Percentiles rank a stretch among this genome's conserved stretches.
phyloP scores from a whole-genome alignment of 2,329 filamentous ascomycete species.

The Thelonectria blattea region DNA sequence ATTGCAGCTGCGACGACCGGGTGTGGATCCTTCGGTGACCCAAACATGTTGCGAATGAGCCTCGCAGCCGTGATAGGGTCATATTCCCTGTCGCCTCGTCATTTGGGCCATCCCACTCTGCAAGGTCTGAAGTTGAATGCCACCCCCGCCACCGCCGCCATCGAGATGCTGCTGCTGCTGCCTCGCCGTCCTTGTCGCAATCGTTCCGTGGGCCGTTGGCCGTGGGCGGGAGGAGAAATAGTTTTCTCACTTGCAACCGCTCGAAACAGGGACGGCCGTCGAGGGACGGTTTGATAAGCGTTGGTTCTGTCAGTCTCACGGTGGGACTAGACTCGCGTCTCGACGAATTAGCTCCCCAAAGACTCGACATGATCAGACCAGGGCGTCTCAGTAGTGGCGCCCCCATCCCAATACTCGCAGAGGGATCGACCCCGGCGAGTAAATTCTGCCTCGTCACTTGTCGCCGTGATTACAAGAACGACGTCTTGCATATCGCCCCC shows the following conservation, averaged over 20 bases:
- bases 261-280: neutral
- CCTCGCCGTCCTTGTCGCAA: neutral
- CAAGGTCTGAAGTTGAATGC: constrained; percentile 3
- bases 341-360: neutral
- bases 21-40: neutral
- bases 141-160: neutral
- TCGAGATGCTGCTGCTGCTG: constrained; percentile 1
- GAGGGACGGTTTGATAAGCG: neutral
- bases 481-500: constrained; percentile 11
- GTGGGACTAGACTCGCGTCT: neutral
- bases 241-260: neutral
- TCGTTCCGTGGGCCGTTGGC: neutral
- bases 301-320: neutral
- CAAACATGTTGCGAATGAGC: constrained; percentile 5
- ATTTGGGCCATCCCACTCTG: neutral
- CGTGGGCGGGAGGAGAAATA: neutral
- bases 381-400: neutral
- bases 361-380: neutral
- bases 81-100: constrained; percentile 7
- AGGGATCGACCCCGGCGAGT: neutral
- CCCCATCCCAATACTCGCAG: neutral
- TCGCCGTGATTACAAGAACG: constrained; percentile 3
- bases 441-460: constrained; percentile 16
- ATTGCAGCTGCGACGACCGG: neutral
- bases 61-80: neutral